Base-by-base conservation (phyloP, 2,329 filamentous ascomycete species). In the Verticillium isaacii region DNA sequence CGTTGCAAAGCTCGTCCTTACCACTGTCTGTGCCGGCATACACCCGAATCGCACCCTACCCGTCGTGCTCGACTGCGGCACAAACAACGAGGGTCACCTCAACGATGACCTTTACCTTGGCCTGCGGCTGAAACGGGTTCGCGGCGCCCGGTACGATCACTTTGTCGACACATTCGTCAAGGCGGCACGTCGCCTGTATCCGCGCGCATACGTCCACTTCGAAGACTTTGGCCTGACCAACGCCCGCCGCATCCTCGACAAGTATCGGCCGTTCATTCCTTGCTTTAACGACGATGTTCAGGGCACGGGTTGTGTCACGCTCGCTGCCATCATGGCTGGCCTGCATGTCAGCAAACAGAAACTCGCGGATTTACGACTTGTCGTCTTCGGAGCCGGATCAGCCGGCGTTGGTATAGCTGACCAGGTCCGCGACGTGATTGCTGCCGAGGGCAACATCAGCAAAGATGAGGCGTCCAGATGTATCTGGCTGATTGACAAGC, bases 251-350 rank as follows among this genome's bases (percentile, higher is more conserved):
- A 84, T 96, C 2, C 80, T 96, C 1, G 90, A 96, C 63, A 84
- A 81, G 39, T 96, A 95, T 68, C 85, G 89, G 1, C 82, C 88
- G 0, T 71, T 89, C 58, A 88, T 94, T 8, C 82, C 92, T 0
- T 96, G 92, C 73, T 96, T 97, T 80, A 96, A 96, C 69, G 93
- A 96, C 62, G 92, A 96, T 72, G 88, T 96, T 0, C 92, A 96
- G 73, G 93, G 92, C 1, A 96, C 93, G 0, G 93, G 92, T 0
- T 94, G 91, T 63, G 92, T 96, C 1, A 94, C 93, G 0, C 82
- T 96, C 0, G 92, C 92, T 0, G 92, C 90, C 1, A 88, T 96
- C 65, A 87, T 92, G 78, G 86, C 92, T 0, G 92, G 85, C 0
- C 78, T 93, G 8, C 85, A 91, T 63, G 87, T 94, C 8, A 87